Base-by-base conservation (phyloP, 768 basidiomycete genomes). In the Calvatia gigantea region DNA sequence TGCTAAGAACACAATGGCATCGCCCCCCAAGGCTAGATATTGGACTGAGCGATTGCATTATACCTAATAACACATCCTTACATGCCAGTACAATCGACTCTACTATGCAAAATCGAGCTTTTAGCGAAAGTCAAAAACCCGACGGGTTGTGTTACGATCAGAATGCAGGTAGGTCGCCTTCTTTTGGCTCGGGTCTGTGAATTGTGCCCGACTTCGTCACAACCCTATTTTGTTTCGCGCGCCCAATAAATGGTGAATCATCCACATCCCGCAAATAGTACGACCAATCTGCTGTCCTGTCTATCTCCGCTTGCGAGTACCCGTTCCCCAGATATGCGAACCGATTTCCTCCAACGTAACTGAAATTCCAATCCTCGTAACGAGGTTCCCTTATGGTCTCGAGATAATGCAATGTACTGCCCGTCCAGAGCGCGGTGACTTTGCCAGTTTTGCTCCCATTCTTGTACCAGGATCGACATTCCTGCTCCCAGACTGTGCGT, bases 1-100 rank as follows among this genome's bases (percentile, higher is more conserved):
- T 61, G 90, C 87, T 32, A 94, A 94, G 67, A 81, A 91, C 56
- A 80, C 83, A 1, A 89, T 89, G 0, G 75, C n/a, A n/a, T n/a
- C n/a, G n/a, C n/a, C n/a, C n/a, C n/a, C n/a, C n/a, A n/a, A n/a
- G n/a, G n/a, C n/a, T n/a, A n/a, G n/a, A n/a, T n/a, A n/a, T n/a
- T n/a, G n/a, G n/a, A n/a, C n/a, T n/a, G n/a, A n/a, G n/a, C n/a
- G n/a, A n/a, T n/a, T n/a, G n/a, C n/a, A n/a, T n/a, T n/a, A n/a
- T n/a, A n/a, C n/a, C n/a, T n/a, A n/a, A n/a, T n/a, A n/a, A n/a
- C n/a, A n/a, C n/a, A n/a, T n/a, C n/a, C n/a, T n/a, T n/a, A n/a
- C n/a, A n/a, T n/a, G n/a, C n/a, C n/a, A n/a, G n/a, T n/a, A n/a
- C n/a, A n/a, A n/a, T n/a, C n/a, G n/a, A n/a, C n/a, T n/a, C n/a